Conservation (phyloP, 768 basidiomycete genomes). For the Boletus coccyginus region DNA sequence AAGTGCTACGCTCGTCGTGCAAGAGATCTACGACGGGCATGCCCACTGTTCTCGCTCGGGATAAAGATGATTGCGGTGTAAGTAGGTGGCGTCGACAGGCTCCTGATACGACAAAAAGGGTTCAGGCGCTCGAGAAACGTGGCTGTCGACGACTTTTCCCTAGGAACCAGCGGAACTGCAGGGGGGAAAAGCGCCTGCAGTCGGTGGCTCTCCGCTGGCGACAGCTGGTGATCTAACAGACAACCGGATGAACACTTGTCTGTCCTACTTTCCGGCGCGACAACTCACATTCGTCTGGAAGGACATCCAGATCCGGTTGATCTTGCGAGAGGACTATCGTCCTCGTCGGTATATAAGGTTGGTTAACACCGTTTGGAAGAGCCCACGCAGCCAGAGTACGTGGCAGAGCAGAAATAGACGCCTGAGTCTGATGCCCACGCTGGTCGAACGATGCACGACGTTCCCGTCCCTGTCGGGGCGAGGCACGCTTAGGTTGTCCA, state of each 20-base stretch:
- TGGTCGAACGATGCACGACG: not conserved
- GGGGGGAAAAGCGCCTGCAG: not conserved
- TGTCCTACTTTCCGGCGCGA: not conserved
- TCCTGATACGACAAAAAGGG: conserved; percentile 8
- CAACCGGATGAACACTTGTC: not conserved
- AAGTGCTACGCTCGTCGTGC: conserved; percentile 11
- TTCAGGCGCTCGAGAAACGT: conserved; percentile 10
- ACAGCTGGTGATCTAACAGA: conserved; percentile 6
- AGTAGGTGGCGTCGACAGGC: not conserved
- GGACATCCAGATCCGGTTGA: not conserved
- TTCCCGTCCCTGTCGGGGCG: not conserved
- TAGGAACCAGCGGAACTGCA: not conserved
- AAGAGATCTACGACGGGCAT: conserved; percentile 6
- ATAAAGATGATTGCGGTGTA: not conserved
- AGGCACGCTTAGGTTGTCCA: not conserved
- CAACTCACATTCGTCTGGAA: conserved; percentile 3
- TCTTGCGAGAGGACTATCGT: not conserved
- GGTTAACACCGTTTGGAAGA: not conserved
- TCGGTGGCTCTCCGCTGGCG: not conserved
- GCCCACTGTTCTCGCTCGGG: conserved; percentile 8
- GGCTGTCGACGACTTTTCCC: not conserved
- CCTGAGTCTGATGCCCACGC: not conserved
- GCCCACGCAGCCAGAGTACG: not conserved
- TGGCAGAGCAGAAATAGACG: not conserved
- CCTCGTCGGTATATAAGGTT: not conserved